Conservation (phyloP, 306 rosid genomes). For the Trifolium subterraneum region DNA sequence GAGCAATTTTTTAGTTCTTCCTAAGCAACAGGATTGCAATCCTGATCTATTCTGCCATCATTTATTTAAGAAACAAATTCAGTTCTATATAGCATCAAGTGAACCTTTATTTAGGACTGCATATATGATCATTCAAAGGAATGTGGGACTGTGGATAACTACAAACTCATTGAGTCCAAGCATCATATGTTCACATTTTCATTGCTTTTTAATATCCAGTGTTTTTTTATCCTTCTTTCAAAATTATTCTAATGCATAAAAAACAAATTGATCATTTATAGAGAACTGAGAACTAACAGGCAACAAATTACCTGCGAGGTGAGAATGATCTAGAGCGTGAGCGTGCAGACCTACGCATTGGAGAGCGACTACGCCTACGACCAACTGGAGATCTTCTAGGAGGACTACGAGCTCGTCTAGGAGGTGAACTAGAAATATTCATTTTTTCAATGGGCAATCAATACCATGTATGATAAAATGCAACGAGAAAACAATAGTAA, state of each 20-base stretch:
- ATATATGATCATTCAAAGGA: conserved; percentile 2
- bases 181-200: conserved; percentile 17
- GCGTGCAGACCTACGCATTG: conserved; percentile 78
- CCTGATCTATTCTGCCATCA: too few relatives aligned
- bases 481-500: not conserved
- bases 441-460: conserved; percentile 12
- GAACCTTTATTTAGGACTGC: conserved; percentile 1
- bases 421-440: conserved; percentile 68
- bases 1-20: conserved; percentile 10
- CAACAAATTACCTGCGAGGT: conserved; percentile 75
- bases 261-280: not conserved
- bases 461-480: not conserved
- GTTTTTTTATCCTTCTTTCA: not conserved
- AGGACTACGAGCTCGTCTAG: conserved; percentile 90
- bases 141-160: conserved; percentile 16
- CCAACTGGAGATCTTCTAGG: conserved; percentile 91
- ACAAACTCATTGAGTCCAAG: conserved; percentile 16
- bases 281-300: conserved; percentile 21
- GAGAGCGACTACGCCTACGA: conserved; percentile 92
- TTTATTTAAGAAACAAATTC: not conserved
- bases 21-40: not conserved
- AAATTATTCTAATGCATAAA: conserved; percentile 18
- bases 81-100: conserved; percentile 12
- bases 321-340: conserved; percentile 92
- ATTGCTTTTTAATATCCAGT: not conserved